phyloP scores from a whole-genome alignment of 257 asterid genomes.

The Ilex asprella region DNA sequence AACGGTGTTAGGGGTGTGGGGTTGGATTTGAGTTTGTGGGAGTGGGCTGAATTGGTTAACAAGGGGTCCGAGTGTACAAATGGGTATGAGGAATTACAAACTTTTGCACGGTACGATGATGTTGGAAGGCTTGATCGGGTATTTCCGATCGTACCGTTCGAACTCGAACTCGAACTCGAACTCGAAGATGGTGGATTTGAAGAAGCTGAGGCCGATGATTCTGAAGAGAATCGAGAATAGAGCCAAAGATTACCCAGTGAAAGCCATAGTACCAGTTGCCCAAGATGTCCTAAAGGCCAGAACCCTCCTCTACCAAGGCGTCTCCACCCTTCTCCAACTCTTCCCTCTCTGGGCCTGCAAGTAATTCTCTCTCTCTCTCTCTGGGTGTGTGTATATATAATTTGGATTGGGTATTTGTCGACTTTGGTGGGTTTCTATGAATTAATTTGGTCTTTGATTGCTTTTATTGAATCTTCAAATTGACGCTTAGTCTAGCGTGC shows the following conservation, averaged over 20 bases:
- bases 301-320: slow-evolving; percentile 55
- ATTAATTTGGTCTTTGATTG: not conserved
- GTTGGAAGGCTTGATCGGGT: slow-evolving; percentile 16
- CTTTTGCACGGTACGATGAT: slow-evolving; percentile 17
- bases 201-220: slow-evolving; percentile 73
- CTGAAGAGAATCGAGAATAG: slow-evolving; percentile 71
- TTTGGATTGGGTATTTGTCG: not conserved
- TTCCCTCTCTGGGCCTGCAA: slow-evolving; percentile 81
- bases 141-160: slow-evolving; percentile 37
- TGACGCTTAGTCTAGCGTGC: no score
- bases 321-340: slow-evolving; percentile 52
- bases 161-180: slow-evolving; percentile 25
- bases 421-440: no score
- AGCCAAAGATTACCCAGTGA: slow-evolving; percentile 59
- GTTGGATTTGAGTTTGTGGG: no score
- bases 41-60: no score
- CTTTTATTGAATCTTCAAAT: no score
- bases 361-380: slow-evolving; percentile 32
- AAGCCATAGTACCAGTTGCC: slow-evolving; percentile 57
- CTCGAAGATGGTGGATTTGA: slow-evolving; percentile 28
- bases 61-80: not conserved
- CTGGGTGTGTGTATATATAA: not conserved
- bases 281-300: slow-evolving; percentile 56
- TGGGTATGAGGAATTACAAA: slow-evolving; percentile 23
- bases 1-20: no score